A percentile compares a stretch with the other conserved stretches of the same genome.
Conservation (phyloP, 257 asterid species). For the Ajuga chamaepitys region DNA sequence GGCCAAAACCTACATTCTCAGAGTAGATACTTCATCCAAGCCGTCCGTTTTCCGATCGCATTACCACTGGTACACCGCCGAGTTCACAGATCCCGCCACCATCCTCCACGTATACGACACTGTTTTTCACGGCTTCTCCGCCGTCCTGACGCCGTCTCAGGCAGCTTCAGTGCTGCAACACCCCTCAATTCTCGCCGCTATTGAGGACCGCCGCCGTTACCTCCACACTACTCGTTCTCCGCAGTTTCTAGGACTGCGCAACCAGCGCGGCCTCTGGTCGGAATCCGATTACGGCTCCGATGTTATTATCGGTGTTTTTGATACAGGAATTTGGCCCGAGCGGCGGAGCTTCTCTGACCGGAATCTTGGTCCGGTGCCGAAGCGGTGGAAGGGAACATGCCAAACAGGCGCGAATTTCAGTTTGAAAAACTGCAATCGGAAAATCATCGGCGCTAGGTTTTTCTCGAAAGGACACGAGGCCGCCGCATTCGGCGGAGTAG, state of each 20-base stretch:
- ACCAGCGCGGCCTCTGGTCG: constrained; percentile 83
- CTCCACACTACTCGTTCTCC: constrained; percentile 86
- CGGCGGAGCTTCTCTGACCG: constrained; percentile 67
- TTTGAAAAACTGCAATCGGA: constrained; percentile 42
- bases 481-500: constrained; percentile 31
- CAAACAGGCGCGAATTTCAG: constrained; percentile 41
- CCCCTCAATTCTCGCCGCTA: constrained; percentile 60
- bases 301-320: constrained; percentile 66
- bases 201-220: constrained; percentile 60
- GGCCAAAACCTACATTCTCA: constrained; percentile 53
- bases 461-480: constrained; percentile 70
- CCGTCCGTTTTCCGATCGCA: constrained; percentile 71
- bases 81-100: constrained; percentile 42
- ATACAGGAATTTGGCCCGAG: constrained; percentile 92
- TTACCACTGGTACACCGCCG: constrained; percentile 72
- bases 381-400: constrained; percentile 65
- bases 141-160: constrained; percentile 44
- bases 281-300: constrained; percentile 84
- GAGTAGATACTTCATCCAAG: constrained; percentile 49
- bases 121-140: constrained; percentile 84
- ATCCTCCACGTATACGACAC: constrained; percentile 64
- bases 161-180: constrained; percentile 51
- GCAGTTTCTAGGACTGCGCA: constrained; percentile 67
- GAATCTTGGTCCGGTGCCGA: constrained; percentile 67
- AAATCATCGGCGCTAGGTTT: constrained; percentile 68